Evolutionary conservation across 345 rosid species (phyloP).

Genomic region (Orychophragmus violaceus): DNA sequence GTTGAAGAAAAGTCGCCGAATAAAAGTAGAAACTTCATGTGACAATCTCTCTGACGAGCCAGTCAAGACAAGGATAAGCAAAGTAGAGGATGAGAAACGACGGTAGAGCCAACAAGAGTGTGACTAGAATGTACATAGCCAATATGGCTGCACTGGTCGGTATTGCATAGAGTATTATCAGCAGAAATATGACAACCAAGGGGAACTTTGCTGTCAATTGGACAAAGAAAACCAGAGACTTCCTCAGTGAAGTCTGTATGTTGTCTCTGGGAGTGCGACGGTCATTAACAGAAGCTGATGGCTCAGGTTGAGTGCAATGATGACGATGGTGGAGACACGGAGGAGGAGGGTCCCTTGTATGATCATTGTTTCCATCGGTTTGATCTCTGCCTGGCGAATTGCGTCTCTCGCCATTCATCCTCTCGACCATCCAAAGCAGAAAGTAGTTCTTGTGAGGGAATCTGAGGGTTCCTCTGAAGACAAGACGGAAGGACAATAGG

Average conservation of each 20-base stretch:
- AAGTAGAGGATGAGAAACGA: constrained; percentile 85
- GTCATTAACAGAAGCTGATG: constrained; percentile 24
- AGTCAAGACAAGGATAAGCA: constrained; percentile 78
- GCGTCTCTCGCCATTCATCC: constrained; percentile 65
- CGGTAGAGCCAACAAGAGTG: constrained; percentile 73
- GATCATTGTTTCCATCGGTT: constrained; percentile 19
- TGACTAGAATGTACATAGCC: constrained; percentile 69
- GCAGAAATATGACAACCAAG: constrained; percentile 70
- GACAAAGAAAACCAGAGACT: constrained; percentile 64
- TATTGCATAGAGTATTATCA: constrained; percentile 71
- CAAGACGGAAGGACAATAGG: constrained; percentile 65
- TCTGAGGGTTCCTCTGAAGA: constrained; percentile 64
- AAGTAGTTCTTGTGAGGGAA: constrained; percentile 87
- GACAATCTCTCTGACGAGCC: constrained; percentile 84
- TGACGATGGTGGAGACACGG: constrained; percentile 25
- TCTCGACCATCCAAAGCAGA: constrained; percentile 94
- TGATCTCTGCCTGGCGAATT: constrained; percentile 38
- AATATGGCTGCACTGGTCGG: constrained; percentile 85
- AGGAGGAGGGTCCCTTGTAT: constrained; percentile 32
- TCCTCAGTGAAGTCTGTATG: constrained; percentile 48
- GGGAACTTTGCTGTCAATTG: constrained; percentile 89
- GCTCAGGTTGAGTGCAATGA: constrained; percentile 33
- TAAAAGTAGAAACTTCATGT: constrained; percentile 33
- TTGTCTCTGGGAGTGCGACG: constrained; percentile 14
- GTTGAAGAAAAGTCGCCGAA: constrained; percentile 4